A percentile compares a stretch with the other conserved stretches of the same genome.
These are phyloP conservation scores for Capsella rubella DNA, from an alignment of 441 rosid species.

Conservation along the genomic window DNA sequence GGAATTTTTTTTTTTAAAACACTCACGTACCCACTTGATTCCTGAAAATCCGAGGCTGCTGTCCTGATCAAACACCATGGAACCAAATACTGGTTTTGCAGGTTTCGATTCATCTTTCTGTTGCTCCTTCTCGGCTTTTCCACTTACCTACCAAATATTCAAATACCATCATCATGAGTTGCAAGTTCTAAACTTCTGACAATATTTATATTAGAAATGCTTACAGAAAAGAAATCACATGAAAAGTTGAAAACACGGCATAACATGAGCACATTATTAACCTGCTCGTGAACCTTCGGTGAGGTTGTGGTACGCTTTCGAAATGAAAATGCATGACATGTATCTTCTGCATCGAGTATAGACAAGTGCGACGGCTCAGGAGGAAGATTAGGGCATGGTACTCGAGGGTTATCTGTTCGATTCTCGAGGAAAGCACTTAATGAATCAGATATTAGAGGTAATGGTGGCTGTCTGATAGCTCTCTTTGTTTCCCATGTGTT, in stretches of 20 bases:
- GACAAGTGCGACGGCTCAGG: conserved; percentile 57
- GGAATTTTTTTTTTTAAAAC: not conserved
- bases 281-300: conserved; percentile 36
- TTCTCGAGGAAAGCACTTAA: conserved; percentile 69
- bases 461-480: conserved; percentile 55
- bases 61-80: conserved; percentile 61
- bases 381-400: conserved; percentile 45
- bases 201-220: not conserved
- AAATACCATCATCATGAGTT: conserved; percentile 11
- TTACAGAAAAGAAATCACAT: not conserved
- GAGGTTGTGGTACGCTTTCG: conserved; percentile 47
- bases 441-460: conserved; percentile 63
- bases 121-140: conserved; percentile 47
- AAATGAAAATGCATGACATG: conserved; percentile 84
- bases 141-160: conserved; percentile 47
- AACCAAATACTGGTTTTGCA: conserved; percentile 52
- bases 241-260: conserved; percentile 33
- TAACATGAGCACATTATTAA: not conserved
- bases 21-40: conserved; percentile 78
- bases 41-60: conserved; percentile 87
- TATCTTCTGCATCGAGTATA: conserved; percentile 89
- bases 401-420: conserved; percentile 50
- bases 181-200: conserved; percentile 17
- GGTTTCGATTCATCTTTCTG: conserved; percentile 51
- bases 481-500: conserved; percentile 50